Evolutionary conservation across 192 early-diverging fungal genomes (phyloP).

Genomic region (Paraglomus occultum): DNA sequence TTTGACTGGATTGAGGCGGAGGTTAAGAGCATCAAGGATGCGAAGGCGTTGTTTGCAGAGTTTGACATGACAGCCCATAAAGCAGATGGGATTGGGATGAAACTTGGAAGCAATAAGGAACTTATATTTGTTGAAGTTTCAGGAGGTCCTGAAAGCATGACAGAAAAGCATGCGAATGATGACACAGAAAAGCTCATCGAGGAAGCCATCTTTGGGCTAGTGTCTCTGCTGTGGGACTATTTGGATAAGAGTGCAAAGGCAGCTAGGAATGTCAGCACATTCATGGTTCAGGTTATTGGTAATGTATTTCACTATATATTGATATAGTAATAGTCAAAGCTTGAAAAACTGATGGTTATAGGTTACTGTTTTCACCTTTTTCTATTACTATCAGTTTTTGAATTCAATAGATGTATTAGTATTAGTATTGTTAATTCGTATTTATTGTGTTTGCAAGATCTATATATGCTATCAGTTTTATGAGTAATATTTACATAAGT

Average conservation of each 20-base stretch:
- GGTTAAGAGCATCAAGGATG: conserved; percentile 9
- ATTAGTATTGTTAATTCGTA: too few relatives aligned
- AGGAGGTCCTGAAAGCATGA: background rate
- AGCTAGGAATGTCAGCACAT: conserved; percentile 10
- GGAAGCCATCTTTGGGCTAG: conserved; percentile 21
- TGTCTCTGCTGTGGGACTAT: conserved; percentile 17
- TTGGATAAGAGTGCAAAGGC: conserved; percentile 18
- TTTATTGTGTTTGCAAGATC: too few relatives aligned
- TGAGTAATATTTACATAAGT: too few relatives aligned
- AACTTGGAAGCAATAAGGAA: conserved; percentile 22
- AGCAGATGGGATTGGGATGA: conserved; percentile 7
- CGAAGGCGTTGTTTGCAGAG: conserved; percentile 18
- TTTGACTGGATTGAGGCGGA: conserved; percentile 25
- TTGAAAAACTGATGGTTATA: too few relatives aligned
- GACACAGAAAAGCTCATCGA: conserved; percentile 6
- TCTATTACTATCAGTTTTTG: too few relatives aligned
- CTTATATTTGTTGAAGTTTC: conserved; percentile 9
- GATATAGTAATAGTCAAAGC: too few relatives aligned
- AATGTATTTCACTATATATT: conserved; percentile 2
- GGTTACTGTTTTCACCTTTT: too few relatives aligned
- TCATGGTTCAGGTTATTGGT: conserved; percentile 27
- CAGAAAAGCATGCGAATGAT: background rate
- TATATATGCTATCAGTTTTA: too few relatives aligned
- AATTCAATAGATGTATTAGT: too few relatives aligned
- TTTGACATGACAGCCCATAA: conserved; percentile 23